phyloP scores from a whole-genome alignment of 768 basidiomycete species.

The Leccinum disarticulatum region DNA sequence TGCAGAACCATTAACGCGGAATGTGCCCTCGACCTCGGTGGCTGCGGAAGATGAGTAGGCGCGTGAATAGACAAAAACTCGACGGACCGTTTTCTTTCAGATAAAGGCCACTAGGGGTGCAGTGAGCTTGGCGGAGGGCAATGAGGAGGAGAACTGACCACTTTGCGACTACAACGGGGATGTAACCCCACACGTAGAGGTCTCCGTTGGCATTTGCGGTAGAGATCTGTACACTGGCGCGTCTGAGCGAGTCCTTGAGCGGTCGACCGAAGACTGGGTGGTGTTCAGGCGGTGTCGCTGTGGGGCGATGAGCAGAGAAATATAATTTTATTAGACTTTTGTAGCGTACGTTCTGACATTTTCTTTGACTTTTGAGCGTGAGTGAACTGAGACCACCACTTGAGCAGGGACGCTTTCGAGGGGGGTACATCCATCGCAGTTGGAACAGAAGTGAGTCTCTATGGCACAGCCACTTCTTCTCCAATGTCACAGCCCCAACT shows the following conservation, averaged over 20 bases:
- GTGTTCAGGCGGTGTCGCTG: conserved; percentile 34
- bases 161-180: conserved; percentile 97
- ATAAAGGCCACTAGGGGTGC: conserved; percentile 69
- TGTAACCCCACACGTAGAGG: conserved; percentile 89
- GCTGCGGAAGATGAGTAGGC: conserved; percentile 40
- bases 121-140: conserved; percentile 4
- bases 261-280: conserved; percentile 82
- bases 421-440: conserved; percentile 35
- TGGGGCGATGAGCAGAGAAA: conserved; percentile 1
- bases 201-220: conserved; percentile 82
- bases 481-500: not conserved
- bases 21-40: conserved; percentile 90
- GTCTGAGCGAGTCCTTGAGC: conserved; percentile 77
- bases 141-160: conserved; percentile 54
- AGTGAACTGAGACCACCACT: conserved; percentile 83
- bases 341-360: conserved; percentile 38
- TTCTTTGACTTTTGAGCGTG: conserved; percentile 63
- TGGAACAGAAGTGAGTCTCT: not conserved
- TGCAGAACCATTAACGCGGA: conserved; percentile 93
- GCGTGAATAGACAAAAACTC: not conserved
- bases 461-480: conserved; percentile 22
- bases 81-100: conserved; percentile 87
- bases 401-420: conserved; percentile 61
- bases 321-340: conserved; percentile 34
- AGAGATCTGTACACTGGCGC: conserved; percentile 92